Percentiles rank a stretch among this genome's conserved stretches.
phyloP scores from a whole-genome alignment of 139 green algal species.

The Tetraselmis striata region DNA sequence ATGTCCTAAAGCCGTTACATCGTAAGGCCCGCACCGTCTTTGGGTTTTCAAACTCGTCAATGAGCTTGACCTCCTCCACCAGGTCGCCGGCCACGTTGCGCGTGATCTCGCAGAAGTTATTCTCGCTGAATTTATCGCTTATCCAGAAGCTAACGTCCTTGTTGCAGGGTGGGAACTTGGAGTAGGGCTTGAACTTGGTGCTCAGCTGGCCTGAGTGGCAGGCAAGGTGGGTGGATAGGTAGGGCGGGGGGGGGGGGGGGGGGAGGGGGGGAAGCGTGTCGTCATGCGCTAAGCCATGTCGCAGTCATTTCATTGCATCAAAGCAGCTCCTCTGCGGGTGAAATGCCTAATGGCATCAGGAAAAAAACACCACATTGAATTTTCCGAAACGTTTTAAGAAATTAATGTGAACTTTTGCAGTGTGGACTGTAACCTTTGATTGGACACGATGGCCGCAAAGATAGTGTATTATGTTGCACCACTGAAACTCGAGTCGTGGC shows the following conservation, averaged over 20 bases:
- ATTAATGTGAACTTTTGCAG: no score
- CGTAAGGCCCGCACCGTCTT: constrained; percentile 84
- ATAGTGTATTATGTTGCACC: no score
- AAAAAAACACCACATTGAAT: not conserved
- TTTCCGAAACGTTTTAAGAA: no score
- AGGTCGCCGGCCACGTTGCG: constrained; percentile 61
- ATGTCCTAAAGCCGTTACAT: no score
- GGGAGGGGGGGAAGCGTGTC: no score
- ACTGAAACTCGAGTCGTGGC: no score
- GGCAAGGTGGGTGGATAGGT: no score
- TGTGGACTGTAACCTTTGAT: no score
- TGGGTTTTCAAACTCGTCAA: constrained; percentile 93
- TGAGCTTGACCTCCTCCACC: constrained; percentile 90
- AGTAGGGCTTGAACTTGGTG: constrained; percentile 90
- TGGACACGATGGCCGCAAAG: no score
- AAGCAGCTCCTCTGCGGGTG: no score
- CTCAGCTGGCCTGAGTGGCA: constrained; percentile 39
- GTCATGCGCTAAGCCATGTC: not conserved
- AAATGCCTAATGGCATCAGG: no score
- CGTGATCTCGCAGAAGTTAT: constrained; percentile 64
- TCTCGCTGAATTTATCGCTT: constrained; percentile 86
- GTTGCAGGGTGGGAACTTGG: constrained; percentile 92
- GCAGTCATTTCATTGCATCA: not conserved
- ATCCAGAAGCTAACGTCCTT: constrained; percentile 99
- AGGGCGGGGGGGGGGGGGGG: no score